These are phyloP conservation scores for Penicillium brevicompactum DNA, from an alignment of 2,329 filamentous ascomycete genomes.

Conservation along the genomic window DNA sequence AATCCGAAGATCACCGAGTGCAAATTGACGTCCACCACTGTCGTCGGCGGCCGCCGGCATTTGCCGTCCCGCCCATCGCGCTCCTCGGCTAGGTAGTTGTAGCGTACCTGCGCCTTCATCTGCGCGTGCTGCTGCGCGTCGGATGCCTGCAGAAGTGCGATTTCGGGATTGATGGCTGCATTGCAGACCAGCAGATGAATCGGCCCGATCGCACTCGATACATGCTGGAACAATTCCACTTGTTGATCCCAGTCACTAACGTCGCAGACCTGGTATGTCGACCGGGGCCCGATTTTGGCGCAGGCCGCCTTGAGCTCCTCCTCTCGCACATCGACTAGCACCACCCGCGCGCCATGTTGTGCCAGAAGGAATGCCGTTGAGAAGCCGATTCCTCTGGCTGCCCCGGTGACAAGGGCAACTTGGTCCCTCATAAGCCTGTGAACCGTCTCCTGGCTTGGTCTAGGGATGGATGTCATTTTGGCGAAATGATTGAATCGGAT, in stretches of 20 bases:
- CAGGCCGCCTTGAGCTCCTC: slow-evolving; percentile 15
- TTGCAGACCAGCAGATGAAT: slow-evolving; percentile 20
- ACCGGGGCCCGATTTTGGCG: slow-evolving; percentile 8
- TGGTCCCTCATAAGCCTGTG: neutral
- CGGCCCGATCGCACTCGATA: slow-evolving; percentile 8
- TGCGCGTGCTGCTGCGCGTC: slow-evolving; percentile 5
- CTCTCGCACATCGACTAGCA: slow-evolving; percentile 22
- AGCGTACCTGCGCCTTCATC: slow-evolving; percentile 14
- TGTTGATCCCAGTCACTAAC: slow-evolving; percentile 24
- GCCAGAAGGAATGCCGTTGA: slow-evolving; percentile 18
- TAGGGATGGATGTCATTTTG: slow-evolving; percentile 11
- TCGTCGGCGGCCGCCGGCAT: slow-evolving; percentile 7
- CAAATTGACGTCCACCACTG: slow-evolving; percentile 14
- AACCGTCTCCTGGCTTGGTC: slow-evolving; percentile 1
- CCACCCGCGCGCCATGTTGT: slow-evolving; percentile 19
- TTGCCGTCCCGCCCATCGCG: neutral
- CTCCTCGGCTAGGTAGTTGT: slow-evolving; percentile 20
- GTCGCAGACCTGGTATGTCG: slow-evolving; percentile 19
- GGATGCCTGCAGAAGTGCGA: slow-evolving; percentile 12
- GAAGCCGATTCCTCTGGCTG: slow-evolving; percentile 24
- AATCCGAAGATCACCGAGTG: slow-evolving; percentile 19
- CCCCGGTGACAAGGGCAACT: slow-evolving; percentile 23
- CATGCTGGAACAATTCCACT: slow-evolving; percentile 14
- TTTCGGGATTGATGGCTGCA: slow-evolving; percentile 21
- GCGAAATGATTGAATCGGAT: neutral